Conservation (phyloP, 2,329 filamentous ascomycete genomes). For the Teratosphaeria zuluensis region DNA sequence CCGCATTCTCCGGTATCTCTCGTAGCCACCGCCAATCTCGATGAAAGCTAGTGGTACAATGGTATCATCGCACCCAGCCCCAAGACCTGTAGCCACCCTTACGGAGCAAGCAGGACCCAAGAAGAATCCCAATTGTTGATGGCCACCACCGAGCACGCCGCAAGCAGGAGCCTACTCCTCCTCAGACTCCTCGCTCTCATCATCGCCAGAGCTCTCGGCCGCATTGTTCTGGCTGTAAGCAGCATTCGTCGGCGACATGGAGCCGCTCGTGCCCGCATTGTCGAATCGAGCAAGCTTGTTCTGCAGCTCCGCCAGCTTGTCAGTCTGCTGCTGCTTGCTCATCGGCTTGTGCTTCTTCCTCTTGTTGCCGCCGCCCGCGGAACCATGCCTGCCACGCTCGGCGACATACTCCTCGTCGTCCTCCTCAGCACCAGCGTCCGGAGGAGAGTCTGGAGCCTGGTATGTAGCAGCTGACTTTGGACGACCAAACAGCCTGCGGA, state of each 20-base stretch:
- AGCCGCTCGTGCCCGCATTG: slow-evolving; percentile 12
- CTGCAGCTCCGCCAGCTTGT: slow-evolving; percentile 54
- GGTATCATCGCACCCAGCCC: background rate
- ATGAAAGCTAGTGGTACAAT: background rate
- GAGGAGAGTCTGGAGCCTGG: slow-evolving; percentile 13
- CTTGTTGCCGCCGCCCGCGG: slow-evolving; percentile 37
- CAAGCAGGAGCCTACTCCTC: slow-evolving; percentile 18
- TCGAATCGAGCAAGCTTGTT: slow-evolving; percentile 41
- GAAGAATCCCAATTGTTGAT: background rate
- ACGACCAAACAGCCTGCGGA: slow-evolving; percentile 34
- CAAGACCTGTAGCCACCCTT: background rate
- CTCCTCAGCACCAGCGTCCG: slow-evolving; percentile 28
- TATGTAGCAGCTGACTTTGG: slow-evolving; percentile 7
- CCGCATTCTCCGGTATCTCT: background rate
- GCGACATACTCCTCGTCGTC: slow-evolving; percentile 43
- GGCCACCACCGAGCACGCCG: background rate
- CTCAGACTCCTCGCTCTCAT: slow-evolving; percentile 27
- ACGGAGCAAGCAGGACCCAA: background rate
- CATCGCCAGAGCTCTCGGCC: slow-evolving; percentile 19
- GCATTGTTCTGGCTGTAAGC: background rate
- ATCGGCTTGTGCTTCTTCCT: slow-evolving; percentile 69
- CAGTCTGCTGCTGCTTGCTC: slow-evolving; percentile 62
- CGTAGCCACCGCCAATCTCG: background rate
- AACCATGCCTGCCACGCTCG: slow-evolving; percentile 21
- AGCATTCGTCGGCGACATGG: slow-evolving; percentile 11